Conservation (phyloP, 73 alveolate species). For the Paramecium tetraurelia region DNA sequence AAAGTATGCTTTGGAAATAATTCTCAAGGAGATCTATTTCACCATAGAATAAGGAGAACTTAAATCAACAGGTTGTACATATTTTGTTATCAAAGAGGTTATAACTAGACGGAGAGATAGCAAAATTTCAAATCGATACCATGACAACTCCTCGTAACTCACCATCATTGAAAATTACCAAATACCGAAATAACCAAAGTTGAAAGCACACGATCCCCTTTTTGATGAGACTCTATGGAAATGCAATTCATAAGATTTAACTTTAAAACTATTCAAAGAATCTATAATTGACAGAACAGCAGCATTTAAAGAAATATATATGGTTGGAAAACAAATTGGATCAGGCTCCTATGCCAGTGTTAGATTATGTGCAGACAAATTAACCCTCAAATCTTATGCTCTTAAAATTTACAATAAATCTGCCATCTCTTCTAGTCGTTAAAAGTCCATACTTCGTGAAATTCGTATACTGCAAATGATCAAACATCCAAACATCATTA, state of each 20-base stretch:
- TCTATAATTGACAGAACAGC: not conserved
- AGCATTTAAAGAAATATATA: constrained; percentile 19
- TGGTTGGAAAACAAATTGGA: constrained; percentile 73
- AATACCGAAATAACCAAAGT: not conserved
- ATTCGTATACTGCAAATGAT: constrained; percentile 77
- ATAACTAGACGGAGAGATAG: constrained; percentile 37
- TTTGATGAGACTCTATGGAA: constrained; percentile 26
- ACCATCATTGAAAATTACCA: constrained; percentile 7
- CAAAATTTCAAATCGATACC: constrained; percentile 45
- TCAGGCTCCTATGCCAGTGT: constrained; percentile 85
- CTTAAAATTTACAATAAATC: constrained; percentile 75
- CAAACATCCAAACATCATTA: constrained; percentile 85
- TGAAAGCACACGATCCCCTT: not conserved
- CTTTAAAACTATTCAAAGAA: not conserved
- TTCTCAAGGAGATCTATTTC: constrained; percentile 23
- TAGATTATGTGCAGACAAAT: constrained; percentile 69
- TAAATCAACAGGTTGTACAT: constrained; percentile 1
- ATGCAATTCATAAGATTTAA: not conserved
- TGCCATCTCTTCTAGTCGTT: constrained; percentile 63
- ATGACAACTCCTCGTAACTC: not conserved
- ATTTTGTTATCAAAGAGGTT: constrained; percentile 6
- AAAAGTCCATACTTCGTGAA: constrained; percentile 85
- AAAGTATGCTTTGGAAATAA: constrained; percentile 25
- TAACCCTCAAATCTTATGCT: constrained; percentile 67
- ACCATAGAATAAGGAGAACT: constrained; percentile 16